A percentile compares a stretch with the other conserved stretches of the same genome.
These are phyloP conservation scores for Geotrichum reessii DNA, from an alignment of 1,139 yeast species.

Conservation along the genomic window DNA sequence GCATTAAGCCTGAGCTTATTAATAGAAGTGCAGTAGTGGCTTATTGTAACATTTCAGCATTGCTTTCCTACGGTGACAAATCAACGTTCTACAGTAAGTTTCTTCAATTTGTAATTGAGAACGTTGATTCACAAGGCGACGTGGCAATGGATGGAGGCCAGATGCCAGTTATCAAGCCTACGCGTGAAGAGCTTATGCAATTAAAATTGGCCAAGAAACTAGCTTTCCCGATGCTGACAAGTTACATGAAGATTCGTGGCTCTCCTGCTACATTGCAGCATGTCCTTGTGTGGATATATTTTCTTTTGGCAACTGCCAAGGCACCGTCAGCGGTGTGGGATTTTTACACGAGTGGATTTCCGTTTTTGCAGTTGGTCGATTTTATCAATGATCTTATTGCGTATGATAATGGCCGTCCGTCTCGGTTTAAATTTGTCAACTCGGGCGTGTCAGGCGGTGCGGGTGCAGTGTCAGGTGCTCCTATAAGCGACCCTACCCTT, in stretches of 20 bases:
- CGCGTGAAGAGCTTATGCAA: neutral
- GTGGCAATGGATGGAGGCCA: neutral
- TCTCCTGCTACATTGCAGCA: constrained; percentile 23
- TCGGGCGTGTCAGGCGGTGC: neutral
- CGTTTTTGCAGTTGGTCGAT: constrained; percentile 8
- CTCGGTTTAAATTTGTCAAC: neutral
- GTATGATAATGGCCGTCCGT: neutral
- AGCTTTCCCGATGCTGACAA: constrained; percentile 19
- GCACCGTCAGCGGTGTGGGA: constrained; percentile 15
- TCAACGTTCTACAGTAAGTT: neutral
- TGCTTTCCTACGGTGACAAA: constrained; percentile 26
- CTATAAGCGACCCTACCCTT: neutral
- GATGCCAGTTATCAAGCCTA: constrained; percentile 1
- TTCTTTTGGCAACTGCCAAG: constrained; percentile 24
- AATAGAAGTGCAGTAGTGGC: constrained; percentile 27
- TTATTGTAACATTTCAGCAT: constrained; percentile 28
- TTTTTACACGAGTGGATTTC: constrained; percentile 20
- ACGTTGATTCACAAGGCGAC: neutral
- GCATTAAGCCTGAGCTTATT: constrained; percentile 1
- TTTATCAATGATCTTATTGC: constrained; percentile 10
- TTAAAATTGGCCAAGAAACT: constrained; percentile 13
- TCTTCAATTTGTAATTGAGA: constrained; percentile 2
- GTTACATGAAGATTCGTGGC: constrained; percentile 16
- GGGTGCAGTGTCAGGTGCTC: neutral
- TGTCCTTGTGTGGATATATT: constrained; percentile 27